A percentile compares a stretch with the other conserved stretches of the same genome.
These are phyloP conservation scores for Fallopia convolvulus DNA, from an alignment of 148 eudicot species.

Conservation along the genomic window DNA sequence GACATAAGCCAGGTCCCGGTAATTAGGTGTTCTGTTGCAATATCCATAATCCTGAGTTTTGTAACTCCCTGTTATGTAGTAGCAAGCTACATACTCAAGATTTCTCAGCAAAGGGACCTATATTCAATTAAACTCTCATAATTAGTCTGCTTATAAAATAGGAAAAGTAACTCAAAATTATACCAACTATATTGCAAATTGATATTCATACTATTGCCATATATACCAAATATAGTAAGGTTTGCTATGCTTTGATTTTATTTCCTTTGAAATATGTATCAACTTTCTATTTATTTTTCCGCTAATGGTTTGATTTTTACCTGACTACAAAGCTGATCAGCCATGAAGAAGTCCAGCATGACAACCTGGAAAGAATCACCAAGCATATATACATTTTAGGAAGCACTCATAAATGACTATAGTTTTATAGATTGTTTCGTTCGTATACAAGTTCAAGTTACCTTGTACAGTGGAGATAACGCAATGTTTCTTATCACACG, in stretches of 20 bases:
- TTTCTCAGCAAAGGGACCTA: slow-evolving; percentile 90
- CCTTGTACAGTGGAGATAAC: slow-evolving; percentile 87
- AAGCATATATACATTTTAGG: neutral
- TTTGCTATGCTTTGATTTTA: too few relatives aligned
- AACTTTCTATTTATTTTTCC: neutral
- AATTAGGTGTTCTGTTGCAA: slow-evolving; percentile 58
- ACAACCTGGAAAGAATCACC: slow-evolving; percentile 43
- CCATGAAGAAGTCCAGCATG: slow-evolving; percentile 99
- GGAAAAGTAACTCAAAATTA: too few relatives aligned
- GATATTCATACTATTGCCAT: too few relatives aligned
- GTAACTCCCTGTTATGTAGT: slow-evolving; percentile 90
- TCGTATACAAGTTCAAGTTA: slow-evolving; percentile 13
- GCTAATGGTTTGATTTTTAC: slow-evolving; percentile 24
- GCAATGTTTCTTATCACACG: slow-evolving; percentile 60
- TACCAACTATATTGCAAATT: too few relatives aligned
- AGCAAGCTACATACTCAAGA: slow-evolving; percentile 81
- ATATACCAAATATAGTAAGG: too few relatives aligned
- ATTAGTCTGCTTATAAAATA: neutral
- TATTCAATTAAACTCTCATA: slow-evolving; percentile 10
- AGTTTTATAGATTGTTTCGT: neutral
- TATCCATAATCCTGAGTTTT: slow-evolving; percentile 82
- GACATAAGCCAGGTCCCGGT: slow-evolving; percentile 86
- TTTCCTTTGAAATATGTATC: neutral
- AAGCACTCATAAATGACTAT: neutral
- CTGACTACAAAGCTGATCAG: slow-evolving; percentile 99